Conservation (phyloP, 306 rosid species). For the Astragalus glycyphyllos region DNA sequence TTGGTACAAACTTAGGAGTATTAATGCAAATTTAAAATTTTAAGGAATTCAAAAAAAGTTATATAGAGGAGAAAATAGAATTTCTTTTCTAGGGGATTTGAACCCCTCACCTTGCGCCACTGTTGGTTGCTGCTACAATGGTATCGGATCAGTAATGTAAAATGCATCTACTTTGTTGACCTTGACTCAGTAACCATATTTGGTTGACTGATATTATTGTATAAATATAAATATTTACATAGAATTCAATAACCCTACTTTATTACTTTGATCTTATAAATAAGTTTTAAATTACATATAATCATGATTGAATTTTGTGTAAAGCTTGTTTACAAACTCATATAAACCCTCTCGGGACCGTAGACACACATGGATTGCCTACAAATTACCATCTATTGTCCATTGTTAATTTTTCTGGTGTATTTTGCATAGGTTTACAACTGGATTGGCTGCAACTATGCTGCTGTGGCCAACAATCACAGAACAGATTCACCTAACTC, state of each 20-base stretch:
- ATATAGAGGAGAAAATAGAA: no score
- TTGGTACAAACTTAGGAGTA: no score
- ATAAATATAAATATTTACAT: not conserved
- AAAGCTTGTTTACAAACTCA: not conserved
- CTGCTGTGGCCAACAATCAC: conserved; percentile 50
- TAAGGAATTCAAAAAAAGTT: no score
- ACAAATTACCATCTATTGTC: not conserved
- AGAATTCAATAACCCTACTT: not conserved
- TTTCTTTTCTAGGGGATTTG: no score
- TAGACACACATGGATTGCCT: not conserved
- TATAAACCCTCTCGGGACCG: no score
- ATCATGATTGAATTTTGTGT: not conserved
- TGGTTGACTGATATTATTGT: not conserved
- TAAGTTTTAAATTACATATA: no score
- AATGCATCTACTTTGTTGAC: not conserved
- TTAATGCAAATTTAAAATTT: no score
- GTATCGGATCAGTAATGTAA: not conserved
- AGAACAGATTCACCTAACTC: conserved; percentile 40
- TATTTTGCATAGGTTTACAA: conserved; percentile 53
- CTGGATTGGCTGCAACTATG: conserved; percentile 56
- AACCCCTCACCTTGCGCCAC: no score
- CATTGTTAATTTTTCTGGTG: not conserved
- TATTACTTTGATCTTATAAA: no score
- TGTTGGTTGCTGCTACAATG: not conserved
- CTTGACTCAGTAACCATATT: not conserved